These are phyloP conservation scores for Diaporthe nobilis DNA, from an alignment of 2,329 filamentous ascomycete species.

Conservation along the genomic window DNA sequence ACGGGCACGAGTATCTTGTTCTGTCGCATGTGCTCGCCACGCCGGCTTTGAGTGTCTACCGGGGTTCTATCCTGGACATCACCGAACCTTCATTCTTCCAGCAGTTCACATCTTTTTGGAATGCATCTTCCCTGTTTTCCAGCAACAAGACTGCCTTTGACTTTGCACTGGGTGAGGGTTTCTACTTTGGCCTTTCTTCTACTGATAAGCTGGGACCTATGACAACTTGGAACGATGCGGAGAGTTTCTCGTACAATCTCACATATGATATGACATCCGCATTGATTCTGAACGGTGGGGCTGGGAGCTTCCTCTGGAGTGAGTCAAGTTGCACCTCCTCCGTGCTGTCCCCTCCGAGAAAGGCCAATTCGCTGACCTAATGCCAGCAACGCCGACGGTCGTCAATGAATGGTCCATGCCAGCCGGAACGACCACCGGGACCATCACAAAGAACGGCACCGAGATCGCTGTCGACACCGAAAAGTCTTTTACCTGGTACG, in stretches of 20 bases:
- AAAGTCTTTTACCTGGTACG: background rate
- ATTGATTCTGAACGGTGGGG: background rate
- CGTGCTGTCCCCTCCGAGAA: background rate
- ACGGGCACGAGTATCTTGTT: background rate
- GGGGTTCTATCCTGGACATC: background rate
- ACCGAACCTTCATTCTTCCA: background rate
- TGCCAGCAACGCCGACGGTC: background rate
- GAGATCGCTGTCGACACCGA: background rate
- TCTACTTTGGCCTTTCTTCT: background rate
- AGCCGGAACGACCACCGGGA: background rate
- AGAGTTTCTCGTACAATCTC: background rate
- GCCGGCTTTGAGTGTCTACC: background rate
- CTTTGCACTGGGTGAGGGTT: background rate
- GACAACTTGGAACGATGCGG: background rate
- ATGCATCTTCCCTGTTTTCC: background rate
- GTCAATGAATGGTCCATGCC: slow-evolving; percentile 6
- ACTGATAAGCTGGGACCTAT: background rate
- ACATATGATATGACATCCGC: background rate
- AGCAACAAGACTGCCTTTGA: background rate
- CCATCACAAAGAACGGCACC: background rate
- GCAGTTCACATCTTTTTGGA: background rate
- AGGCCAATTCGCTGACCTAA: background rate
- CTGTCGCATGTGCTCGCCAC: background rate
- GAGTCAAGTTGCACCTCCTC: background rate
- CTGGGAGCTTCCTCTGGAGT: background rate